Percentiles rank a stretch among this genome's conserved stretches.
These are phyloP conservation scores for Solanum etuberosum DNA, from an alignment of 257 asterid species.

Conservation along the genomic window DNA sequence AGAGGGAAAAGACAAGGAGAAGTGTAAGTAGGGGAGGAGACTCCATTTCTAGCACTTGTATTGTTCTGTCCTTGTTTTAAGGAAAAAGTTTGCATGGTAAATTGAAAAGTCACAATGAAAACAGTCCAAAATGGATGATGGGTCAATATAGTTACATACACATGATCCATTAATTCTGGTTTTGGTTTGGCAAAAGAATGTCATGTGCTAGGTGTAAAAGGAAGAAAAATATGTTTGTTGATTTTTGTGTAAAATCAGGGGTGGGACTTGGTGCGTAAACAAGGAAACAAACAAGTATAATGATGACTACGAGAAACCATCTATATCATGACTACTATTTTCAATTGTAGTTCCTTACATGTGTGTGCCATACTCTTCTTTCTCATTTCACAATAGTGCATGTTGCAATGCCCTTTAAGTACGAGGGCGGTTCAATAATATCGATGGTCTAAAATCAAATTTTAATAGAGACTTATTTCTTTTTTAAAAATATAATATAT, in stretches of 20 bases:
- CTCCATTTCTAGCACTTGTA: background rate
- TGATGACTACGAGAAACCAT: background rate
- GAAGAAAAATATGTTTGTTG: background rate
- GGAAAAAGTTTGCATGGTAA: background rate
- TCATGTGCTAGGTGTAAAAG: constrained; percentile 1
- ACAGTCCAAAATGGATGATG: background rate
- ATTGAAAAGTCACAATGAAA: background rate
- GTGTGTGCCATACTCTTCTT: background rate
- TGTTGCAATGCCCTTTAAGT: background rate
- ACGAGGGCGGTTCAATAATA: too few species aligned
- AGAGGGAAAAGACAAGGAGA: background rate
- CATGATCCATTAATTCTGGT: background rate
- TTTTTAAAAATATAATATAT: too few species aligned
- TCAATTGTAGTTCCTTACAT: background rate
- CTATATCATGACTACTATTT: background rate
- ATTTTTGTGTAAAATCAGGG: background rate
- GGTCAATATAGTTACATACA: background rate
- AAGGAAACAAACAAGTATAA: background rate
- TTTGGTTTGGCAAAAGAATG: background rate
- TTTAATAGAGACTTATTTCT: background rate
- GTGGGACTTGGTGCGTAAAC: background rate
- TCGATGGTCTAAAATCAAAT: too few species aligned
- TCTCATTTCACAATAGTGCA: background rate
- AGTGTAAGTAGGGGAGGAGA: background rate
- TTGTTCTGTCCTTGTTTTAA: background rate